phyloP scores from a whole-genome alignment of 805 yeast genomes.

The Zygosaccharomyces pseudorouxii region DNA sequence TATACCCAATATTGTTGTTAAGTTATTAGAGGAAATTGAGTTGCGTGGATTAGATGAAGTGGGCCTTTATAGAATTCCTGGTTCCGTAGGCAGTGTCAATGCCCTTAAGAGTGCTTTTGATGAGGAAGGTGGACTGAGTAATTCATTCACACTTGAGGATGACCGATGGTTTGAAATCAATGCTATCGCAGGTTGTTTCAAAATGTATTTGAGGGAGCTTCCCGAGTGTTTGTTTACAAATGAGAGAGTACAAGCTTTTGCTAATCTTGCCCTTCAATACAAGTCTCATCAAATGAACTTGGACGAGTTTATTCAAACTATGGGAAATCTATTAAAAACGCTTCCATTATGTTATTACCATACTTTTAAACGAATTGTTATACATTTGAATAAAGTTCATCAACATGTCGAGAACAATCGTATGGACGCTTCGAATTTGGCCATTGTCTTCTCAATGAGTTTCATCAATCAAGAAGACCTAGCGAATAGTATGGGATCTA shows the following conservation, averaged over 20 bases:
- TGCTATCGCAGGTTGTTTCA: constrained; percentile 83
- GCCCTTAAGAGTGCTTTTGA: constrained; percentile 51
- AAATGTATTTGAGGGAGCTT: constrained; percentile 74
- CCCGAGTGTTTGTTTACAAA: constrained; percentile 79
- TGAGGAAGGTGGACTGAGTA: constrained; percentile 41
- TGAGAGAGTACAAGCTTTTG: constrained; percentile 57
- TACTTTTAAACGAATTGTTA: constrained; percentile 59
- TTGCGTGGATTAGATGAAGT: constrained; percentile 84
- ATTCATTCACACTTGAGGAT: constrained; percentile 44
- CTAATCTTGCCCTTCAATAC: constrained; percentile 29
- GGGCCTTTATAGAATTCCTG: constrained; percentile 78
- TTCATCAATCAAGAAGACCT: constrained; percentile 44
- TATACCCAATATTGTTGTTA: constrained; percentile 63
- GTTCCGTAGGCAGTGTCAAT: constrained; percentile 55
- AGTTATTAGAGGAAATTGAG: constrained; percentile 71
- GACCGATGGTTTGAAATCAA: constrained; percentile 73
- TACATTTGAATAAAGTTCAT: constrained; percentile 67
- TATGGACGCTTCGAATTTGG: constrained; percentile 86
- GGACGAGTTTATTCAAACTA: constrained; percentile 25
- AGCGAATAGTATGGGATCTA: constrained; percentile 44
- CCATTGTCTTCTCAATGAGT: constrained; percentile 79
- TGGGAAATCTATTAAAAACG: constrained; percentile 34
- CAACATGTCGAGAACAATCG: constrained; percentile 63
- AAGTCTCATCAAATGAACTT: constrained; percentile 21
- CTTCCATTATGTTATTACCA: constrained; percentile 66